Base-by-base conservation (phyloP, 768 basidiomycete species). In the Boletellus ananas region DNA sequence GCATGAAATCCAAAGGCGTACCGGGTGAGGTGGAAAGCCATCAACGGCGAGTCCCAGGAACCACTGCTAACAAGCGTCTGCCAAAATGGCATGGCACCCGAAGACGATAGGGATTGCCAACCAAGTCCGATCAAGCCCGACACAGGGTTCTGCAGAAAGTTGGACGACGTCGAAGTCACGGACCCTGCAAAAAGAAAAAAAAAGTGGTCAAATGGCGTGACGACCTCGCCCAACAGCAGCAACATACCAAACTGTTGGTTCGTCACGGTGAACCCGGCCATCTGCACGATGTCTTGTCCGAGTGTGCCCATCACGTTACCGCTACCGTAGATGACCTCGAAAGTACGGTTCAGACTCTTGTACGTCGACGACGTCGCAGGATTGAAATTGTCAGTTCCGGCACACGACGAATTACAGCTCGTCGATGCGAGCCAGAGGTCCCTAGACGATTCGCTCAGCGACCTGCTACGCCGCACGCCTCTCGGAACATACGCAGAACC, bases 81-180 rank as follows among this genome's bases (percentile, higher is more conserved):
- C 87, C 87, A 90, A 63, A 89, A 85, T 3, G 88, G 88, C 12
- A 66, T 70, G 1, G 80, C 70, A 3, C 61, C 59, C 6, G 85
- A 84, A n/a, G 72, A 71, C 0, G 88, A 75, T 43, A 90, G 77
- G 8, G 75, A 57, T 20, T 69, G 49, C 65, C 87, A 90, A 0
- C 80, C 89, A 43, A 90, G 77, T 10, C 89, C 89, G 70, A 90
- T 72, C 60, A 91, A 78, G 3, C 89, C 89, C 1, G 81, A 79
- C 4, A 81, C 75, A 3, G 73, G 61, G 3, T 78, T 81, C 45
- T 72, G 67, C 20, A 88, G 65, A 43, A 65, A 66, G 31, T 51
- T 10, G 82, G 72, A 12, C 63, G 69, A 14, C 1, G 61, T 63
- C 9, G 61, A 41, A 4, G 45, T 63, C 4, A 63, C 61, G 13